Evolutionary conservation across 345 rosid genomes (phyloP), one percentile per base, ranked within the genome.

Genomic region (Corchorus olitorius): DNA sequence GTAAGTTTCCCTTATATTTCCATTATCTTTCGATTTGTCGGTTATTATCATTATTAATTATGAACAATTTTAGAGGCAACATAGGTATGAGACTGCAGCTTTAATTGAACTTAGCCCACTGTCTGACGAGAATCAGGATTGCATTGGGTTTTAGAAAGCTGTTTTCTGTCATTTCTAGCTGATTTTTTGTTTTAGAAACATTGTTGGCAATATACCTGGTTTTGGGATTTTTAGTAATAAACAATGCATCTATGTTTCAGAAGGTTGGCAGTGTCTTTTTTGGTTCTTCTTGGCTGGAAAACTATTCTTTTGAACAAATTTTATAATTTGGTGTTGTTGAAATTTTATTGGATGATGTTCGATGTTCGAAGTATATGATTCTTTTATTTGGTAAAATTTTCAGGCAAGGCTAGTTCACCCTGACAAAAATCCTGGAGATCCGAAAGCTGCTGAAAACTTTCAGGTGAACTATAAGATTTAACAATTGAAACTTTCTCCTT

Each of bases 321-420:
- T 64, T 37, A 17, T 35, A 64, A 63, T 35, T 27, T 8, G 48
- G 19, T 39, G 20, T 15, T 34, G 11, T 71, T 35, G 74, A 71
- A 71, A 35, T 4, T 37, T 7, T 53, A 53, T 27, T 27, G 27
- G 27, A 27, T 27, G 27, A 27, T 27, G n/a, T n/a, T n/a, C 27
- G 27, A 27, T 27, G 1, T 27, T 27, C 27, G 27, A 27, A 27
- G 27, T 27, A 27, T 27, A 1, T 74, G 69, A 33, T 61, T 45
- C 33, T 13, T 6, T 61, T 49, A 1, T 34, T 6, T 6, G 45
- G 62, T 11, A 45, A n/a, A 27, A 27, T 27, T 49, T 74, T 58
- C 88, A 97, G 99, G 98, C 98, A 78, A 88, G 95, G 79, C 70
- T 80, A 81, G 98, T 97, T 75, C 98, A 97, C 77, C 99, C 99